Percentiles rank a stretch among this genome's conserved stretches.
Conservation (phyloP, 139 green algal species). For the Ulvella scutata region DNA sequence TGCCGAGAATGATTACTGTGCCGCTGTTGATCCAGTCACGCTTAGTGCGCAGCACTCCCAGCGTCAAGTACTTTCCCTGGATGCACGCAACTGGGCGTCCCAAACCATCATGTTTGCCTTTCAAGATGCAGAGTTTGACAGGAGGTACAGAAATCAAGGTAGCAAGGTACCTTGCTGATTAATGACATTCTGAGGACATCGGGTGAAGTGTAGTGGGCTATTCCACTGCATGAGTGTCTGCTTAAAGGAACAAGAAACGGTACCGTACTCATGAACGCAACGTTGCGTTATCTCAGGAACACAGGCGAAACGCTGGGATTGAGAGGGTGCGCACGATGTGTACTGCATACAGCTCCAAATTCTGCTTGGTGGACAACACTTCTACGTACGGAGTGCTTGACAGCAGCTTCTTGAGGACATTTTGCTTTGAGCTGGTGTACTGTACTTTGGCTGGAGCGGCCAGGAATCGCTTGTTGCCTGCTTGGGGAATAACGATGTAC, state of each 20-base stretch:
- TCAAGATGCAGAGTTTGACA: too few species aligned
- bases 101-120: too few species aligned
- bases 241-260: too few species aligned
- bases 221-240: too few species aligned
- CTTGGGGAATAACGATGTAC: neutral
- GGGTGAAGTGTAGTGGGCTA: too few species aligned
- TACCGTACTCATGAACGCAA: too few species aligned
- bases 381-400: neutral
- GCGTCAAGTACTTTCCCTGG: neutral
- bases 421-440: neutral
- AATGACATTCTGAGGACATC: too few species aligned
- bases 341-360: neutral
- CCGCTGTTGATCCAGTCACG: neutral
- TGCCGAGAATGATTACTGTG: neutral
- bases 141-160: too few species aligned
- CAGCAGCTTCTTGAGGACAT: neutral
- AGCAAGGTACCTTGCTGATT: too few species aligned
- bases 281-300: too few species aligned
- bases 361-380: neutral
- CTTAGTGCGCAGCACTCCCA: neutral
- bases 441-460: neutral
- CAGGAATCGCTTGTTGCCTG: neutral
- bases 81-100: neutral
- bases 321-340: neutral
- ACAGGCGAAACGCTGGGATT: too few species aligned